Evolutionary conservation across 2,329 filamentous ascomycete species (phyloP).

Genomic region (Penicillium sp.): DNA sequence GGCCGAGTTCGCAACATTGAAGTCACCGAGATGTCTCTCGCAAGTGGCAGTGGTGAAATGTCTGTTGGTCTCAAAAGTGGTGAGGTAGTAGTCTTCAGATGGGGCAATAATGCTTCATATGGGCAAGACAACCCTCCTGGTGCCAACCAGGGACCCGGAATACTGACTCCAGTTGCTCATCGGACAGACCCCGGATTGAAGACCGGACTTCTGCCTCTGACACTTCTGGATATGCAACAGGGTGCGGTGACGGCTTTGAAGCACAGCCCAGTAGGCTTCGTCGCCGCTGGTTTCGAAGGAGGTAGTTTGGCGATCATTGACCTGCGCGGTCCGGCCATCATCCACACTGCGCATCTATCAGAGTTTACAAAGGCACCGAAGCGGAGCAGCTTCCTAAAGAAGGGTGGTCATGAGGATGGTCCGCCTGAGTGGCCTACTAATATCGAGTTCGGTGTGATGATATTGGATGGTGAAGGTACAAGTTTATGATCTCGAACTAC

Average conservation of each 20-base stretch:
- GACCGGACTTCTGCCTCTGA: constrained; percentile 74
- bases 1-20: constrained; percentile 73
- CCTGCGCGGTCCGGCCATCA: constrained; percentile 77
- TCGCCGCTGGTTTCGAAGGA: constrained; percentile 77
- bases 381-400: constrained; percentile 63
- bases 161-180: constrained; percentile 67
- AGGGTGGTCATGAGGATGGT: constrained; percentile 46
- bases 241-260: constrained; percentile 74
- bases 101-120: constrained; percentile 72
- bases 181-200: constrained; percentile 69
- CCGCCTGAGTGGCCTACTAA: constrained; percentile 69
- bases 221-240: constrained; percentile 76
- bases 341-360: constrained; percentile 66
- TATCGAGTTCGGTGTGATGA: constrained; percentile 91
- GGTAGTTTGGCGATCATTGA: constrained; percentile 80
- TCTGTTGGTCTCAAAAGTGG: constrained; percentile 75
- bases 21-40: constrained; percentile 73
- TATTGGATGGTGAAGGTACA: constrained; percentile 74
- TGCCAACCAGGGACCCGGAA: constrained; percentile 59
- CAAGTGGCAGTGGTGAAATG: constrained; percentile 75
- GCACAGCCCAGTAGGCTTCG: constrained; percentile 88
- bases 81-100: constrained; percentile 82
- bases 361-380: constrained; percentile 76
- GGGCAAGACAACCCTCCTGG: constrained; percentile 58
- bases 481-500: neutral